Evolutionary conservation across 768 basidiomycete species (phyloP), one percentile per base, ranked within the genome.

Genomic region (Udeniomyces megalosporus): DNA sequence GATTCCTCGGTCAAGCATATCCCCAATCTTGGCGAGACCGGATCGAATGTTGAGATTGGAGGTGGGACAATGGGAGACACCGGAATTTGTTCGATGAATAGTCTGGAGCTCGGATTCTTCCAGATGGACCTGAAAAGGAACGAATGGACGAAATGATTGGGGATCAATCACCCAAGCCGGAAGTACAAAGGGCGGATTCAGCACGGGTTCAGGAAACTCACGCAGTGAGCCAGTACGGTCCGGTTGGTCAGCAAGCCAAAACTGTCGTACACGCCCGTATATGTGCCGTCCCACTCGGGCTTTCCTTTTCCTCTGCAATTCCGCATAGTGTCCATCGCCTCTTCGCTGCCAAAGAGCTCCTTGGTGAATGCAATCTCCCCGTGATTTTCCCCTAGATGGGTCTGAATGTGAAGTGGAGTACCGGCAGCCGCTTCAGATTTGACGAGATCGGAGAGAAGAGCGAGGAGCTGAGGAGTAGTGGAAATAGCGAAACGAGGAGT

Each of bases 401-500:
- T 96, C 74, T 97, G 93, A 56, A 95, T 85, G 57, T 80, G 79
- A 35, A 97, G 77, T 1, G 74, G 66, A 3, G 82, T 78, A 68
- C 86, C 80, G 22, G n/a, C n/a, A 2, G 52, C 57, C 32, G 46
- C 46, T 3, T 76, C 70, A 24, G 64, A 53, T 4, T 74, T 70
- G 0, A 85, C 85, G 45, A 93, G 74, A 4, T 75, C 67, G 10
- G 85, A 82, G 5, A 97, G 77, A 4, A 75, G 73, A 0, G 69
- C 51, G 54, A 96, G 78, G 32, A 92, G 80, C n/a, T 80, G 75
- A 14, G 77, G 72, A 0, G 90, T 82, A 74, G 90, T 93, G 12
- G 87, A 83, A 62, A 96, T 85, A 26, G 93, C 93, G 72, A 96
- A 97, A n/a, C 93, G 86, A 15, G 93, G 93, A 0, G 93, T 96